Base-by-base conservation (phyloP, 768 basidiomycete species). In the Trametes elegans region DNA sequence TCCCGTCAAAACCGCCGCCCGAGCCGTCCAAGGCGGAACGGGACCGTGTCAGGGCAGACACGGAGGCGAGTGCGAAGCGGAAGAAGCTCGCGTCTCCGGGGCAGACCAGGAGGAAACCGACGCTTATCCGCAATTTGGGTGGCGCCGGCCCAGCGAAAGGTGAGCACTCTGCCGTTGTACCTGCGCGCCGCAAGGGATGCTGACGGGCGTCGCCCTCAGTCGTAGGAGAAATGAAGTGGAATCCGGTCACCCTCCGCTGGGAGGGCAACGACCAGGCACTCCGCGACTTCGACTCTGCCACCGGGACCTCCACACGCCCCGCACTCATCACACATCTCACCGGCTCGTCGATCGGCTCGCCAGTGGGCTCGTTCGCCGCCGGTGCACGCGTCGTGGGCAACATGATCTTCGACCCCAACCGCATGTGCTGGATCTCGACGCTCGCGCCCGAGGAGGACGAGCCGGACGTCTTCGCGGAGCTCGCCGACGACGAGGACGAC, bases 211-310 rank as follows among this genome's bases (percentile, higher is more conserved):
- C 23, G 14, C 29, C 9, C 18, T 41, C 31, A 96, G 96, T 93
- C 41, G 82, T 96, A 53, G 94, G 93, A 19, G 92, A 95, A 50
- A 99, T 99, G 96, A 90, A 84, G 65, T 99, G 93, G 91, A 98
- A 99, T 71, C 95, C 96, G 35, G 75, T 73, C 16, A 85, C 84
- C 2, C 81, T 90, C 14, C 87, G 92, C 31, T 99, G 96, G 96
- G 96, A 99, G 76, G 96, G 96, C 48, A 98, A 99, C 70, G 96
- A 99, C 60, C 85, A 89, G 55, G 83, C 84, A 14, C 78, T 98
- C 27, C 86, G 89, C 54, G 94, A 93, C 51, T 99, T 98, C 68
- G 96, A 98, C 46, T 73, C 74, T 16, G 86, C 81, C 14, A 80
- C 90, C 42, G 84, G 85, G 42, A 86, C 88, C 11, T 92, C 93